Percentiles rank a stretch among this genome's conserved stretches.
These are phyloP conservation scores for Monosporascus sp. DNA, from an alignment of 2,329 filamentous ascomycete genomes.

Conservation along the genomic window DNA sequence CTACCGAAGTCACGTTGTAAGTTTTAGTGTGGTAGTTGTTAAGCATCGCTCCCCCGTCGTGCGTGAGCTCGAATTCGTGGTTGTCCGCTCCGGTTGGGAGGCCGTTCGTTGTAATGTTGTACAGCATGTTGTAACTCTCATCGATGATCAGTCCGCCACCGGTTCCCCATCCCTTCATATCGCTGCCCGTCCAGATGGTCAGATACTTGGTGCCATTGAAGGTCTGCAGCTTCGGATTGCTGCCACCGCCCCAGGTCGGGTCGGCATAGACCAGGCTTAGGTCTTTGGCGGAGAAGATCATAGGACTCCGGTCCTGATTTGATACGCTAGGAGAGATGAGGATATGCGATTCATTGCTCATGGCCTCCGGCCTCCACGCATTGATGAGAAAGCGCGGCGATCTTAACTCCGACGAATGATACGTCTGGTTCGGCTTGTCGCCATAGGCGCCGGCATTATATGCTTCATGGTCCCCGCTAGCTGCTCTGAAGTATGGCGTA, in stretches of 20 bases:
- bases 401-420: background rate
- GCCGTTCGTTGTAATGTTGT: slow-evolving; percentile 1
- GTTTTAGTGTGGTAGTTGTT: slow-evolving; percentile 5
- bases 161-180: background rate
- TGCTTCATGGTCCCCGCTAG: background rate
- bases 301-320: background rate
- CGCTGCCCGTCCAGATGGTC: slow-evolving; percentile 1
- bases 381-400: slow-evolving; percentile 1
- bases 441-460: slow-evolving; percentile 1
- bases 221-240: background rate
- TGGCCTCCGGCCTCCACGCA: background rate
- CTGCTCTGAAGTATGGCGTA: background rate
- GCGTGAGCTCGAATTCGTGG: slow-evolving; percentile 12
- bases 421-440: background rate
- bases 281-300: slow-evolving; percentile 1
- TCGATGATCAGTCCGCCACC: background rate
- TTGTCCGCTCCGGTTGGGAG: slow-evolving; percentile 1
- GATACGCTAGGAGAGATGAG: background rate
- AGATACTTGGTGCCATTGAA: background rate
- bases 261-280: slow-evolving; percentile 3
- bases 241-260: background rate
- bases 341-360: background rate
- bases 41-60: slow-evolving; percentile 4
- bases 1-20: slow-evolving; percentile 3
- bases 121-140: background rate